Evolutionary conservation across 1,284 basidiomycete species (phyloP).

Genomic region (Mycena citricolor): DNA sequence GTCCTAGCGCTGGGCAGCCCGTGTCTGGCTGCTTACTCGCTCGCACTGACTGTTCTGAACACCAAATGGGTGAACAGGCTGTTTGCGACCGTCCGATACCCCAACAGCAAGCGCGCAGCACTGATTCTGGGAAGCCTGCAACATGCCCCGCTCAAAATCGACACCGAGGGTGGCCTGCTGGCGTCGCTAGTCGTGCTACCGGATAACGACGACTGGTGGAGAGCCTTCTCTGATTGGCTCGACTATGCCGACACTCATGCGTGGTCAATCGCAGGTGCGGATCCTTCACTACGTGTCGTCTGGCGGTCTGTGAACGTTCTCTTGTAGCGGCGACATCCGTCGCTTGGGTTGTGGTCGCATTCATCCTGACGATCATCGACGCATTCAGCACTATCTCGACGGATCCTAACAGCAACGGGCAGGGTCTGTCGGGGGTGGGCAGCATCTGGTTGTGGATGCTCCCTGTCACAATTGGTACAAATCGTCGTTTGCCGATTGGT

Average conservation of each 20-base stretch:
- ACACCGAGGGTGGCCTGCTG: conserved; percentile 26
- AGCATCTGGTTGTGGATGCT: conserved; percentile 21
- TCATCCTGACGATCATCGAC: conserved; percentile 15
- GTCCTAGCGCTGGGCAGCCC: conserved; percentile 38
- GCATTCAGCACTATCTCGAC: conserved; percentile 17
- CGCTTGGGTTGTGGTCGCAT: conserved; percentile 17
- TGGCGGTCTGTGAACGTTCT: not conserved
- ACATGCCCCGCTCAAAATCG: conserved; percentile 33
- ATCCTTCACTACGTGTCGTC: not conserved
- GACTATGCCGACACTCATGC: conserved; percentile 18
- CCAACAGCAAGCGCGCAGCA: conserved; percentile 31
- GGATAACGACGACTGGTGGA: conserved; percentile 29
- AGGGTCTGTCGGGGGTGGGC: conserved; percentile 16
- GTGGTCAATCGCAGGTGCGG: conserved; percentile 13
- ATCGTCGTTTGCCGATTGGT: not conserved
- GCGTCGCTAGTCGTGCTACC: conserved; percentile 37
- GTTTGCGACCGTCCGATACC: conserved; percentile 30
- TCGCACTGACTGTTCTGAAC: conserved; percentile 37
- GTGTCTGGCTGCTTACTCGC: conserved; percentile 37
- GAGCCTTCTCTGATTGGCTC: conserved; percentile 8
- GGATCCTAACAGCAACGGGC: conserved; percentile 17
- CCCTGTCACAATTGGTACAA: conserved; percentile 12
- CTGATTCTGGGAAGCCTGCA: conserved; percentile 35
- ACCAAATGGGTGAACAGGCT: conserved; percentile 34
- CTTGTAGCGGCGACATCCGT: conserved; percentile 13